Evolutionary conservation across 768 basidiomycete genomes (phyloP).

Genomic region (Termitomyces sp.): DNA sequence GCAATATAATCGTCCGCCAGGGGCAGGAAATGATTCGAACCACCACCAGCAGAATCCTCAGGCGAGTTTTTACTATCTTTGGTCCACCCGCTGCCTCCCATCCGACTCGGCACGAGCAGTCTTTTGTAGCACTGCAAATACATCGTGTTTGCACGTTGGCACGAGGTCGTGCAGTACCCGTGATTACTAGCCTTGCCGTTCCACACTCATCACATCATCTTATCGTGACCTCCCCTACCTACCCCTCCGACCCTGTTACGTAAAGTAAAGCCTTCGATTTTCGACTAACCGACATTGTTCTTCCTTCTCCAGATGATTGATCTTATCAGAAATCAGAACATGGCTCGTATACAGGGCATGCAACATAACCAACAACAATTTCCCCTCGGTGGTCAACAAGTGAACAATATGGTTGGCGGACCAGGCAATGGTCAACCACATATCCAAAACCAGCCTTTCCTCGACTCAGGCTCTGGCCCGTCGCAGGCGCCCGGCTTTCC

Average conservation of each 20-base stretch:
- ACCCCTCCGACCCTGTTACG: conserved; percentile 14
- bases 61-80: conserved; percentile 29
- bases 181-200: conserved; percentile 8
- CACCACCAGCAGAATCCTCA: conserved; percentile 35
- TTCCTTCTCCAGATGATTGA: conserved; percentile 34
- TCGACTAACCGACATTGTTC: conserved; percentile 17
- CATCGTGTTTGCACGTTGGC: conserved; percentile 8
- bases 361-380: conserved; percentile 38
- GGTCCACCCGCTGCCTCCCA: conserved; percentile 3
- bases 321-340: conserved; percentile 33
- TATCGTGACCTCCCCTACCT: conserved; percentile 14
- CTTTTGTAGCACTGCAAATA: conserved; percentile 4
- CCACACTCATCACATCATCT: conserved; percentile 8
- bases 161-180: conserved; percentile 6
- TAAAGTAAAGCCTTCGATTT: conserved; percentile 16
- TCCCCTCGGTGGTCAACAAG: conserved; percentile 30
- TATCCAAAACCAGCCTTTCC: conserved; percentile 19
- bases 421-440: conserved; percentile 25
- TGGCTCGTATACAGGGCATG: conserved; percentile 32
- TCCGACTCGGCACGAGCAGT: conserved; percentile 6
- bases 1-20: conserved; percentile 38
- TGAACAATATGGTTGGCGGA: conserved; percentile 24
- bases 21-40: conserved; percentile 35
- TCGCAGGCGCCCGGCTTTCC: conserved; percentile 30
- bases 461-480: conserved; percentile 26